Percentiles rank a stretch among this genome's conserved stretches.
These are phyloP conservation scores for Aspergillus pseudoviridinutans DNA, from an alignment of 2,329 filamentous ascomycete genomes.

Conservation along the genomic window DNA sequence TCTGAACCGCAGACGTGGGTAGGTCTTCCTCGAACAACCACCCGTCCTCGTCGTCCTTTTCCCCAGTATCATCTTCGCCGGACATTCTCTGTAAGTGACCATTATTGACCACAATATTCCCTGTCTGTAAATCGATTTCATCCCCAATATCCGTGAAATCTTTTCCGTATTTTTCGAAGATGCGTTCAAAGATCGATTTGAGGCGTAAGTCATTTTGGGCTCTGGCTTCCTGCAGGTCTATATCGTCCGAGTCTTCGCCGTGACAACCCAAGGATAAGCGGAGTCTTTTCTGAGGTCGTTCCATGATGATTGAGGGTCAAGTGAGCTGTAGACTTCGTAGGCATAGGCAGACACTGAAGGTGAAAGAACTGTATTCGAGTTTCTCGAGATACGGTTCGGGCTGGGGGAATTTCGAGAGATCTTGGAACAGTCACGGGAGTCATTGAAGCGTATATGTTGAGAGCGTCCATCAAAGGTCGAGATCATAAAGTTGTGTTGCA, in stretches of 20 bases:
- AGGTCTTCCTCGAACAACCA: conserved; percentile 7
- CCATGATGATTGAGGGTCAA: conserved; percentile 17
- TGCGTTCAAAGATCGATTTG: conserved; percentile 79
- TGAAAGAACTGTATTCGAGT: background rate
- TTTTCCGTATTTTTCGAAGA: conserved; percentile 81
- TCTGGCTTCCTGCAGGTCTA: conserved; percentile 59
- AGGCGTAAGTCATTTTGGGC: conserved; percentile 66
- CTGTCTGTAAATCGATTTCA: conserved; percentile 80
- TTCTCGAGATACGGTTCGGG: background rate
- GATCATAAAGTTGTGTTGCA: background rate
- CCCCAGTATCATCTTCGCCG: conserved; percentile 52
- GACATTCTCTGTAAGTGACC: conserved; percentile 70
- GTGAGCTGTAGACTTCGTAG: background rate
- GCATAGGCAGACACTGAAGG: background rate
- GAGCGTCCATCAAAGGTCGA: background rate
- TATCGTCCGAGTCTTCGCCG: conserved; percentile 31
- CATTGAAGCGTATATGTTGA: background rate
- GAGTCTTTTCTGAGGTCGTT: conserved; percentile 52
- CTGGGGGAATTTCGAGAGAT: background rate
- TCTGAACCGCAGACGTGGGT: background rate
- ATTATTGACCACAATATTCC: conserved; percentile 82
- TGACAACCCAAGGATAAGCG: conserved; percentile 42
- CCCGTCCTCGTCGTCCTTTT: conserved; percentile 12
- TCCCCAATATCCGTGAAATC: conserved; percentile 83
- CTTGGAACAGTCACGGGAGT: background rate